Evolutionary conservation across 2,329 filamentous ascomycete genomes (phyloP).

Genomic region (Trichoderma simmonsii): DNA sequence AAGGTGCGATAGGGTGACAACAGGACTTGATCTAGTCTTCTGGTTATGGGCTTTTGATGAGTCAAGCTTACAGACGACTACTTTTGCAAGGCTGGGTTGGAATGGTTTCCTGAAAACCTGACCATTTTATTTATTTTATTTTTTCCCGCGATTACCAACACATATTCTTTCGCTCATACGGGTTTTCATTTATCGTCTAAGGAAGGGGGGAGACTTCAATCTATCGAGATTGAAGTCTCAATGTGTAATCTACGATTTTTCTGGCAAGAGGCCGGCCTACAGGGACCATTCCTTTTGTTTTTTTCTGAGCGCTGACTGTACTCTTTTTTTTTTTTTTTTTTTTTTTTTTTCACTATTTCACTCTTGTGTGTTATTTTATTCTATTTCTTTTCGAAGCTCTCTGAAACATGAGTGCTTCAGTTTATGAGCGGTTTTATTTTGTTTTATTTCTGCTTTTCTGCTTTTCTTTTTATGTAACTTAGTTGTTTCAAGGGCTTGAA

Average conservation of each 20-base stretch:
- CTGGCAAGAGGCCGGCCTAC: neutral
- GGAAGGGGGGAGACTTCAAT: neutral
- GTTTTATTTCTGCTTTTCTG: neutral
- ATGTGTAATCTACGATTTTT: constrained; percentile 6
- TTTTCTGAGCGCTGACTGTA: neutral
- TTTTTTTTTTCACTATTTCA: neutral
- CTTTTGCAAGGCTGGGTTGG: neutral
- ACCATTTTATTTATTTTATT: neutral
- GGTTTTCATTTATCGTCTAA: neutral
- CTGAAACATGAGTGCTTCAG: neutral
- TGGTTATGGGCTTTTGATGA: neutral
- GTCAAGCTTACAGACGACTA: neutral
- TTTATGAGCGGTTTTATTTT: neutral
- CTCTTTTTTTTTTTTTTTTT: neutral
- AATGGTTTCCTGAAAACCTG: neutral
- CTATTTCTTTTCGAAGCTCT: neutral
- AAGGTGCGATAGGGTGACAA: neutral
- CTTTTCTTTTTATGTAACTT: neutral
- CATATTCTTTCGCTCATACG: neutral
- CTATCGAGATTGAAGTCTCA: neutral
- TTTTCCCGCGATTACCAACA: neutral
- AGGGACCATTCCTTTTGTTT: neutral
- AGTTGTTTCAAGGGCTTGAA: neutral
- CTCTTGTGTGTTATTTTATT: neutral
- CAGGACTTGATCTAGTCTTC: constrained; percentile 12